Conservation (phyloP, 176 grass and related monocot genomes). For the Lolium rigidum region DNA sequence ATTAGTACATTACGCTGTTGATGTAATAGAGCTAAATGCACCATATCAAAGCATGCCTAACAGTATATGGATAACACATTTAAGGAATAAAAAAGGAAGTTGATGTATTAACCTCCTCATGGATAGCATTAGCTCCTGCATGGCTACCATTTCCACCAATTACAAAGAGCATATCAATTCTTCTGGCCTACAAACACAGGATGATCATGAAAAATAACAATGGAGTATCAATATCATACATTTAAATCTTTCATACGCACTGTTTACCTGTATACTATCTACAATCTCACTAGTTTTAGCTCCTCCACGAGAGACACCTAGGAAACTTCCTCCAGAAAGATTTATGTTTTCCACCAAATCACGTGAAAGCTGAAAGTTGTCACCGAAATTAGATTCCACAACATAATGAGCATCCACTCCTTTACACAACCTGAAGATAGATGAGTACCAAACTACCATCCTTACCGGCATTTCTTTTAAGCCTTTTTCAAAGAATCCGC, state of each 20-base stretch:
- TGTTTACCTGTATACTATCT: slow-evolving; percentile 85
- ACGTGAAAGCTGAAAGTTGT: slow-evolving; percentile 74
- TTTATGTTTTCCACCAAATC: slow-evolving; percentile 93
- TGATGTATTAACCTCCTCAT: slow-evolving; percentile 69
- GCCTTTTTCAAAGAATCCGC: slow-evolving; percentile 89
- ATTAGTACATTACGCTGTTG: background rate
- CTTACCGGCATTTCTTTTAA: slow-evolving; percentile 87
- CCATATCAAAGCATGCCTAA: slow-evolving; percentile 15
- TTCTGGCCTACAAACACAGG: slow-evolving; percentile 67
- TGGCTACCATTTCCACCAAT: slow-evolving; percentile 98
- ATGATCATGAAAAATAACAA: slow-evolving; percentile 8
- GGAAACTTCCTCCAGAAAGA: slow-evolving; percentile 91
- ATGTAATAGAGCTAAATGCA: slow-evolving; percentile 1
- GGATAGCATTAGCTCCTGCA: slow-evolving; percentile 92
- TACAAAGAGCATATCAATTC: slow-evolving; percentile 97
- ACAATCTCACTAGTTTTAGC: slow-evolving; percentile 85
- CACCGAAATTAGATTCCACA: slow-evolving; percentile 25
- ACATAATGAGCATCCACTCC: slow-evolving; percentile 3
- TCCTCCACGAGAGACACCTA: slow-evolving; percentile 94
- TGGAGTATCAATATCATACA: slow-evolving; percentile 2
- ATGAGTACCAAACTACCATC: background rate
- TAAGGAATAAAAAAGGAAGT: background rate
- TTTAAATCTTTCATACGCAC: slow-evolving; percentile 28
- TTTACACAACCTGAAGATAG: background rate
- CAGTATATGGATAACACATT: background rate